These are phyloP conservation scores for Rutstroemia sp. DNA, from an alignment of 2,329 filamentous ascomycete species.

Conservation along the genomic window DNA sequence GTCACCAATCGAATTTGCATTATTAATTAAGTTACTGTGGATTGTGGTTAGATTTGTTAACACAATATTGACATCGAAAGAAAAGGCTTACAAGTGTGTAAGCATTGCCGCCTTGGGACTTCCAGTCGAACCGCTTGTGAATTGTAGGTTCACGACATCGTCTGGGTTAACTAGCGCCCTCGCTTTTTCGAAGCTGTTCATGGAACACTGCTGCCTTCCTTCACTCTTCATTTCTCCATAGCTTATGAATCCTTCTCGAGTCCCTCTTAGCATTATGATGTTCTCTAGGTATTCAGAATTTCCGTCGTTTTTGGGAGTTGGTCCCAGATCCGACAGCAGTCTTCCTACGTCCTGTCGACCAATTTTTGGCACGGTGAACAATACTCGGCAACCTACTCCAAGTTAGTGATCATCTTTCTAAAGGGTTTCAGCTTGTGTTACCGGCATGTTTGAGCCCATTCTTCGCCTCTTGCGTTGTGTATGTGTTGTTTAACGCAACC, in stretches of 20 bases:
- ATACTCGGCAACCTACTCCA: constrained; percentile 54
- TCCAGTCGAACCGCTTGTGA: constrained; percentile 68
- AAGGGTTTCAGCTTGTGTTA: constrained; percentile 39
- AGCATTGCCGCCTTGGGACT: constrained; percentile 69
- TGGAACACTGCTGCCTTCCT: constrained; percentile 40
- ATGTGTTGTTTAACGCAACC: constrained; percentile 77
- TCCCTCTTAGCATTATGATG: constrained; percentile 54
- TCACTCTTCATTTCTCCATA: constrained; percentile 51
- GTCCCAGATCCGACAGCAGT: constrained; percentile 47
- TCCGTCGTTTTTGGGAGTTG: constrained; percentile 35
- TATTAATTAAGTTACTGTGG: constrained; percentile 23
- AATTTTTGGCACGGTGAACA: constrained; percentile 67
- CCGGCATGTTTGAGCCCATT: constrained; percentile 58
- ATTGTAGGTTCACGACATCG: constrained; percentile 68
- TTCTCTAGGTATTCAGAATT: constrained; percentile 32
- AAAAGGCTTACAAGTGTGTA: constrained; percentile 35
- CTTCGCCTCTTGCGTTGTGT: constrained; percentile 61
- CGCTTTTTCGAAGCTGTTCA: constrained; percentile 42
- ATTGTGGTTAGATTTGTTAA: not conserved
- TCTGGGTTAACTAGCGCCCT: constrained; percentile 52
- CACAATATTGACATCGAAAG: not conserved
- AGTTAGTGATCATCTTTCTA: constrained; percentile 48
- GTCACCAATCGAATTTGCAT: constrained; percentile 18
- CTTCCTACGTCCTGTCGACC: constrained; percentile 56
- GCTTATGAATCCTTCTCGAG: constrained; percentile 46